Evolutionary conservation across 2,329 filamentous ascomycete genomes (phyloP), one percentile per base, ranked within the genome.

Genomic region (Acrocalymma vagum): DNA sequence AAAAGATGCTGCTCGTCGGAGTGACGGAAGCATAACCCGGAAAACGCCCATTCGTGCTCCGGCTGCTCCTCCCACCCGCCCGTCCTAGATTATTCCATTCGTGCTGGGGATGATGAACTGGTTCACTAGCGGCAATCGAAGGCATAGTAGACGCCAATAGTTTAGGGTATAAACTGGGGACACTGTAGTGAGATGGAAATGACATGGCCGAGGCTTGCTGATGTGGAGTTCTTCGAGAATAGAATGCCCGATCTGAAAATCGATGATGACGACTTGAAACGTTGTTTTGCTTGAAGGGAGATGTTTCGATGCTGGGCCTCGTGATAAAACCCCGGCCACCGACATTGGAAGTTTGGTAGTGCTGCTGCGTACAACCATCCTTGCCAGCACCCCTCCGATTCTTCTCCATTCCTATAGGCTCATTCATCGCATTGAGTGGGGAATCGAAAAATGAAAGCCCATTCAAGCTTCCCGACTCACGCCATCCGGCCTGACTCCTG

Each of bases 361-460:
- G 42, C 32, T 21, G 29, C 17, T n/a, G n/a, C n/a, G n/a, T n/a
- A n/a, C n/a, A n/a, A n/a, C n/a, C n/a, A n/a, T n/a, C n/a, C n/a
- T n/a, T n/a, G n/a, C n/a, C n/a, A n/a, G n/a, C n/a, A n/a, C n/a
- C n/a, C n/a, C n/a, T n/a, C n/a, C n/a, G n/a, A n/a, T n/a, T n/a
- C n/a, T n/a, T n/a, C n/a, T n/a, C n/a, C n/a, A n/a, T n/a, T n/a
- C n/a, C n/a, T 11, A 59, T 49, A 6, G 42, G 47, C 10, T 55
- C 49, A 11, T 58, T 53, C 5, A 38, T 48, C 7, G 42, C 42
- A 30, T 60, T 53, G 9, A 62, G 44, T 13, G 65, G 65, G 6
- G 53, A 51, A n/a, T 63, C 34, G 23, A 71, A 61, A 42, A 70
- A 70, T 0, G 68, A 70, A 10, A 69, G 58, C 3, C 62, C 61